Percentiles rank a stretch among this genome's conserved stretches.
Evolutionary conservation across 192 early-diverging fungal genomes (phyloP).

Genomic region (Entomortierella chlamydospora): DNA sequence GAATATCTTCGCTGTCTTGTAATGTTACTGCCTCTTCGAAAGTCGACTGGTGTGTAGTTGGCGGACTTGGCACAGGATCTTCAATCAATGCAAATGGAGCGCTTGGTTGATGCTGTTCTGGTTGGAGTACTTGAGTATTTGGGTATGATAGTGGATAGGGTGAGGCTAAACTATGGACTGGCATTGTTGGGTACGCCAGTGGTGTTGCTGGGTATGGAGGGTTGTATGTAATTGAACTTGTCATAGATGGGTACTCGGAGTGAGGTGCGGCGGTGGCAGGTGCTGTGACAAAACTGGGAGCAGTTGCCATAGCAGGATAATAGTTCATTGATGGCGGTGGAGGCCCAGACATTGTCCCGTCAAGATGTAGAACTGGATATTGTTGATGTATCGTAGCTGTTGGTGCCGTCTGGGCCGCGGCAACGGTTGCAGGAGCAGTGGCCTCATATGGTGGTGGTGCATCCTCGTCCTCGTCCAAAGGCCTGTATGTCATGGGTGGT

Average conservation of each 20-base stretch:
- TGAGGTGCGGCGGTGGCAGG: not conserved
- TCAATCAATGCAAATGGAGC: not conserved
- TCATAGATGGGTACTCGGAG: not conserved
- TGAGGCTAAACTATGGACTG: not conserved
- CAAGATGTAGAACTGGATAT: conserved; percentile 2
- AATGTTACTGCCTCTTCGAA: not conserved
- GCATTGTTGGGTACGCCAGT: conserved; percentile 5
- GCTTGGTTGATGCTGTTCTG: conserved; percentile 9
- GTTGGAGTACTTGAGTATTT: not conserved
- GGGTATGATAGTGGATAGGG: not conserved
- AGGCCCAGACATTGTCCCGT: not conserved
- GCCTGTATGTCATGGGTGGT: conserved; percentile 11
- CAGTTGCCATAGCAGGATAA: conserved; percentile 18
- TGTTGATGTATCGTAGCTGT: conserved; percentile 1
- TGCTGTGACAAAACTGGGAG: not conserved
- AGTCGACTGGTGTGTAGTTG: not conserved
- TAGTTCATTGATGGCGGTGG: conserved; percentile 22
- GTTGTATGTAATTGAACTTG: not conserved
- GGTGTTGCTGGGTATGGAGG: not conserved
- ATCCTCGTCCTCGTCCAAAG: conserved; percentile 22
- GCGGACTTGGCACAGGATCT: not conserved
- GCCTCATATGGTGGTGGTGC: conserved; percentile 40
- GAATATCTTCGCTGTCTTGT: not conserved
- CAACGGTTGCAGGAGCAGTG: not conserved
- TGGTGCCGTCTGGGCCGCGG: not conserved